phyloP scores from a whole-genome alignment of 208 protist species.

The Leptomonas seymouri region DNA sequence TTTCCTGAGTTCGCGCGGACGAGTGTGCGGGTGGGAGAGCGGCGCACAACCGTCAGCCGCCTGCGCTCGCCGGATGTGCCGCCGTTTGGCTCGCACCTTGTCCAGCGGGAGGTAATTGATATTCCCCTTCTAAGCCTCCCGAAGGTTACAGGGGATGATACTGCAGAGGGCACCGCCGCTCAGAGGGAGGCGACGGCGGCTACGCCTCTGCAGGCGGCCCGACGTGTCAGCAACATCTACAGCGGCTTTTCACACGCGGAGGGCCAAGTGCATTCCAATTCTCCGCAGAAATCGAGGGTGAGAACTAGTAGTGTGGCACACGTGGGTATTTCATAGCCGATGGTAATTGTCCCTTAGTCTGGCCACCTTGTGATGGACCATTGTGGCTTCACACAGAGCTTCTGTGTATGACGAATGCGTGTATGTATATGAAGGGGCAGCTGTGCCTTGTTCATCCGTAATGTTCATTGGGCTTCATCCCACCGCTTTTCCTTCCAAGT shows the following conservation, averaged over 20 bases:
- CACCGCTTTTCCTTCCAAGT: too few species aligned
- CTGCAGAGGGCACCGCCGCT: neutral
- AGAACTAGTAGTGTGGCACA: conserved; percentile 27
- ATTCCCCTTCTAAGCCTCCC: neutral
- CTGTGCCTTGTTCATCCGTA: too few species aligned
- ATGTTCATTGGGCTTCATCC: too few species aligned
- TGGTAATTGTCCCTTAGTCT: neutral
- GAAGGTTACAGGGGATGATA: conserved; percentile 1
- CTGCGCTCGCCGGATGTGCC: conserved; percentile 60
- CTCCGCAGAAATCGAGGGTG: neutral
- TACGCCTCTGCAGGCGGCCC: conserved; percentile 9
- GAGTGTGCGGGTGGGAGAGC: neutral
- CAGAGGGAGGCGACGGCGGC: conserved; percentile 4
- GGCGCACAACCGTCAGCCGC: conserved; percentile 38
- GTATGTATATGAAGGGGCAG: too few species aligned
- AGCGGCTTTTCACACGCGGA: neutral
- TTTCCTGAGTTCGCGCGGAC: conserved; percentile 2
- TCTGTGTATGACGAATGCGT: too few species aligned
- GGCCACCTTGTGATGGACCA: too few species aligned
- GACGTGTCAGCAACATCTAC: conserved; percentile 15
- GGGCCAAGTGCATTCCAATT: neutral
- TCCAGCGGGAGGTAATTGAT: conserved; percentile 31
- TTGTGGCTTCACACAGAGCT: too few species aligned
- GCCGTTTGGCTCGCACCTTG: conserved; percentile 52
- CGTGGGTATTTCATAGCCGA: conserved; percentile 52